Evolutionary conservation across 352 stramenopile species (phyloP), one percentile per base, ranked within the genome.

Genomic region (Globisporangium rhizosaccharum): DNA sequence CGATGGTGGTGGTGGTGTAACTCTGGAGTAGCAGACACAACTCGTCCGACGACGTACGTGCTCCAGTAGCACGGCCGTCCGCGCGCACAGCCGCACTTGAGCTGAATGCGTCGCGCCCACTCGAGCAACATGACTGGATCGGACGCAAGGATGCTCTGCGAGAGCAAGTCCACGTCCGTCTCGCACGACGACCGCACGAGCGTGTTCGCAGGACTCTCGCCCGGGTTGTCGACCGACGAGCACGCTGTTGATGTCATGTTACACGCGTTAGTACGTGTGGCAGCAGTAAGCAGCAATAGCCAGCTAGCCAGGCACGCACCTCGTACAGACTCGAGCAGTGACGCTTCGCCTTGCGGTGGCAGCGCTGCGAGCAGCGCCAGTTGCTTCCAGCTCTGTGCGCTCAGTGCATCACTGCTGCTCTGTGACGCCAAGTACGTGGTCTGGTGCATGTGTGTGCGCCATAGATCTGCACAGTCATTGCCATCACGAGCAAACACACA

Each of bases 11-110:
- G 5, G 28, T 33, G 28, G 28, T 12, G 33, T 2, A 4, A 1
- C 30, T 36, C 33, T 39, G 9, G 33, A 9, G 33, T 11, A 12
- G 33, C 7, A 39, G 33, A 12, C 30, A 9, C 30, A 1, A 39
- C 33, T 39, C 33, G 33, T 39, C 9, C 33, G 3, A 39, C 33
- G 33, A 46, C 63, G 45, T 70, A 92, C 82, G 66, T 88, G 82
- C 82, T 92, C 80, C 80, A 92, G 63, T 92, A 92, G 68, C 82
- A 93, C 18, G 81, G 75, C 1, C 63, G 61, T 15, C 83, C 83
- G 28, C 48, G 37, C 3, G 59, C 79, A 56, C 83, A 93, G 42
- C 83, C 83, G 47, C 83, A 92, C n/a, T 85, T 61, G 14, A 77
- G 58, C 56, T 90, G 82, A 10, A 78, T 59, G 18, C 74, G 65